phyloP scores from a whole-genome alignment of 2,329 filamentous ascomycete genomes.

The Zasmidium angulare region DNA sequence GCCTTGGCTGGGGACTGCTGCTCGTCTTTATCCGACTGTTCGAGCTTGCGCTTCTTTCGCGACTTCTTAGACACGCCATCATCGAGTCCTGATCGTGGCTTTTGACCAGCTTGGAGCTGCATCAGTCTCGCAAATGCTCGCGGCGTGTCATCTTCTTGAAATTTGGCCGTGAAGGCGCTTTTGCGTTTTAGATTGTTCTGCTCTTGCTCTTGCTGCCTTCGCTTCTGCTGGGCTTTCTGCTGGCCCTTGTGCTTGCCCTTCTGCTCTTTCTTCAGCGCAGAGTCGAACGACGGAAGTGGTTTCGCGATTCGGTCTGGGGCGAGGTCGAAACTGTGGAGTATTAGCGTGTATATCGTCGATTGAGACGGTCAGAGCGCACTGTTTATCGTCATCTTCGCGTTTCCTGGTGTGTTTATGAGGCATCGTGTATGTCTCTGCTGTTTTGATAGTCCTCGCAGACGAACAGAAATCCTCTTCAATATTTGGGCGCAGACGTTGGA shows the following conservation, averaged over 20 bases:
- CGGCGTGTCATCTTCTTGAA: slow-evolving; percentile 75
- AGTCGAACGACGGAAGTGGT: slow-evolving; percentile 57
- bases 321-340: slow-evolving; percentile 51
- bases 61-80: slow-evolving; percentile 57
- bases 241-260: slow-evolving; percentile 32
- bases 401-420: slow-evolving; percentile 36
- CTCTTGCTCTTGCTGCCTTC: slow-evolving; percentile 9
- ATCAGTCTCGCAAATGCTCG: slow-evolving; percentile 85
- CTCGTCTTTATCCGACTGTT: slow-evolving; percentile 16
- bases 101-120: slow-evolving; percentile 62
- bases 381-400: slow-evolving; percentile 35
- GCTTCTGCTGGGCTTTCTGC: too few relatives aligned
- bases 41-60: slow-evolving; percentile 46
- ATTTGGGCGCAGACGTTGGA: not conserved
- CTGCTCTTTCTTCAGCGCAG: slow-evolving; percentile 31
- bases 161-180: slow-evolving; percentile 39
- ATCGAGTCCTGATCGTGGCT: slow-evolving; percentile 65
- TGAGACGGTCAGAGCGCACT: slow-evolving; percentile 29
- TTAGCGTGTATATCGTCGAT: slow-evolving; percentile 20
- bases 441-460: too few relatives aligned
- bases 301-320: slow-evolving; percentile 61
- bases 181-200: slow-evolving; percentile 29
- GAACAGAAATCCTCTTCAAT: not conserved
- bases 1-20: not conserved
- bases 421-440: slow-evolving; percentile 15